Base-by-base conservation (phyloP, 306 rosid species). In the Trifolium repens region DNA sequence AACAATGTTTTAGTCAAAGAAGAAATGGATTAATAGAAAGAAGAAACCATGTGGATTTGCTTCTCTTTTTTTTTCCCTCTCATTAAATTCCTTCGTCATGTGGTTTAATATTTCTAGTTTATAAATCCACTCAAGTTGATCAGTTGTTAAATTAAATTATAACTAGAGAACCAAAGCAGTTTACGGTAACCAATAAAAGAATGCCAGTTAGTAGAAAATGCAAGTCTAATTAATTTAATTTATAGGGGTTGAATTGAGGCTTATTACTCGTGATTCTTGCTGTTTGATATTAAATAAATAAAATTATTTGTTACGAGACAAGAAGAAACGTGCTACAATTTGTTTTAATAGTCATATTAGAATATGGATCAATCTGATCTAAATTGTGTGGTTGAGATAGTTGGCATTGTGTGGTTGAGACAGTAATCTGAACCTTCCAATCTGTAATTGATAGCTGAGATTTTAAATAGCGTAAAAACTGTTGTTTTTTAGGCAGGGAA, bases 1-100 rank as follows among this genome's bases (percentile, higher is more conserved):
- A 24, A 60, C 9, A 57, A 19, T 32, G 49, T 22, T 69, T n/a
- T 60, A 9, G 55, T 68, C 44, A 49, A 78, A 14, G 42, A 10
- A 61, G 44, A 47, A 57, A 8, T 5, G 9, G 67, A 61, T 22
- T 14, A 43, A 14, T 53, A 7, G 49, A 47, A 47, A 10, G 7
- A 1, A 65, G 7, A 1, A 65, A 39, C 10, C 50, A 58, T 5
- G 52, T 65, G n/a, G 70, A 5, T 65, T 17, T 40, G 49, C 8
- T 39, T 39, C 42, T 39, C 35, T 32, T 32, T 32, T 65, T 65
- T 65, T 50, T 39, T 65, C 1, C 1, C 35, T 34, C 44, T 61
- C 42, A 61, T 15, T 61, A 32, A 37, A 61, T 61, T 61, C 22
- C 13, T 15, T 8, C 13, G 24, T 61, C 67, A 15, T 61, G 67